phyloP scores from a whole-genome alignment of 352 stramenopile genomes.

The Pythium dissotocum region DNA sequence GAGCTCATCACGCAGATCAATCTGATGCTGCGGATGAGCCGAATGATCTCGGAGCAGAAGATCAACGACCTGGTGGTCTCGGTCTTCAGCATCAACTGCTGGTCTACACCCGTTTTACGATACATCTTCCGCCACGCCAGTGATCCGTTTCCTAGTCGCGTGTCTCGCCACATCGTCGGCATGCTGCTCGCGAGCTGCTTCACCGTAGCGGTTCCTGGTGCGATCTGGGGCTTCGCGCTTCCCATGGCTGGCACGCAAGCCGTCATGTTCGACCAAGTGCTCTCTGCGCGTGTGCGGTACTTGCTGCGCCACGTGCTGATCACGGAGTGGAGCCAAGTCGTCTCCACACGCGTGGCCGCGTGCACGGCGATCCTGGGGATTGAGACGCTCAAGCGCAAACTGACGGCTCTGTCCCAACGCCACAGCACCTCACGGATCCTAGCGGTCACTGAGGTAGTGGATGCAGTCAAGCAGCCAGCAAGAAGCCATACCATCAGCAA shows the following conservation, averaged over 20 bases:
- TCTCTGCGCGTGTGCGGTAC: constrained; percentile 4
- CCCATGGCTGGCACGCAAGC: neutral
- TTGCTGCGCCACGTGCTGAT: constrained; percentile 12
- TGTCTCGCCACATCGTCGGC: constrained; percentile 9
- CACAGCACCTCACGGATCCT: neutral
- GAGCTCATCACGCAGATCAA: constrained; percentile 20
- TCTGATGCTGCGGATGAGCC: constrained; percentile 13
- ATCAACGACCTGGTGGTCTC: constrained; percentile 15
- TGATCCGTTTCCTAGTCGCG: neutral
- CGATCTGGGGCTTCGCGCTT: constrained; percentile 10
- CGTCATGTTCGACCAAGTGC: constrained; percentile 15
- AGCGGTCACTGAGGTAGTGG: neutral
- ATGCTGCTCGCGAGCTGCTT: constrained; percentile 14
- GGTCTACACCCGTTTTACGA: constrained; percentile 10
- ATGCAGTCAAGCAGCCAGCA: neutral
- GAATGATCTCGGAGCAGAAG: neutral
- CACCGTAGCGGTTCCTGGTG: constrained; percentile 8
- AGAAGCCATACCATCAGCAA: neutral
- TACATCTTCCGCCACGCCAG: constrained; percentile 5
- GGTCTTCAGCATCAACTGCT: constrained; percentile 18
- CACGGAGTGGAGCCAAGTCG: constrained; percentile 7
- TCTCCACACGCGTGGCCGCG: constrained; percentile 9
- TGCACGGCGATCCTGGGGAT: constrained; percentile 14
- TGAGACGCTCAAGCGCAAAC: constrained; percentile 15
- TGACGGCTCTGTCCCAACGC: neutral